A percentile compares a stretch with the other conserved stretches of the same genome.
These are phyloP conservation scores for Taiozyma sp. DNA, from an alignment of 1,139 yeast genomes.

Conservation along the genomic window DNA sequence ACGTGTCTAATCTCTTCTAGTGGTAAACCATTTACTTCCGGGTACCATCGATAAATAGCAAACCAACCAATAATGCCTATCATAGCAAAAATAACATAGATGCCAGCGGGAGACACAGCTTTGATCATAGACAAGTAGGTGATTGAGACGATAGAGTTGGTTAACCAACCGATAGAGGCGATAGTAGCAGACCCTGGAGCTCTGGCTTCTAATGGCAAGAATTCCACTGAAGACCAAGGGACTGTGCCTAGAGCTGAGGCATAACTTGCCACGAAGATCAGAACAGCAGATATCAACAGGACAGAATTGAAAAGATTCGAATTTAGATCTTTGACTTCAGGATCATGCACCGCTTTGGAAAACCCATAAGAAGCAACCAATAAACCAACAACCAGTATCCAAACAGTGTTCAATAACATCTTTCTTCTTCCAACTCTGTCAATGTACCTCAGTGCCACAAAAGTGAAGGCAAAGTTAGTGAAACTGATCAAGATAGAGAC, in stretches of 20 bases:
- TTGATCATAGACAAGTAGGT: conserved; percentile 33
- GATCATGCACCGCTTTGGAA: neutral
- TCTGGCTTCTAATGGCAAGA: conserved; percentile 38
- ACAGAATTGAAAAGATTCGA: conserved; percentile 5
- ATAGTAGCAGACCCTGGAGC: conserved; percentile 40
- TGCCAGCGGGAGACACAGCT: conserved; percentile 26
- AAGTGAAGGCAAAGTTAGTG: conserved; percentile 61
- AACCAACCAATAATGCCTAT: conserved; percentile 36
- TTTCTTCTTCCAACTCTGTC: conserved; percentile 61
- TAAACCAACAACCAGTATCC: conserved; percentile 36
- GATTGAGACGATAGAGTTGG: conserved; percentile 35
- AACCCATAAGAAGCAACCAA: conserved; percentile 18
- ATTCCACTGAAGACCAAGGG: conserved; percentile 45
- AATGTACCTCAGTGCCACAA: conserved; percentile 50
- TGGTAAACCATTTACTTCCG: conserved; percentile 42
- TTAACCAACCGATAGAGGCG: conserved; percentile 39
- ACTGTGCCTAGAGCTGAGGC: conserved; percentile 42
- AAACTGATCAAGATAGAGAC: conserved; percentile 63
- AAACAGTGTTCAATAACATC: conserved; percentile 46
- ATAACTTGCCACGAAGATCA: conserved; percentile 38
- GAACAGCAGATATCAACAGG: conserved; percentile 29
- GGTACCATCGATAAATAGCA: conserved; percentile 37
- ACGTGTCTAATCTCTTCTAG: conserved; percentile 38
- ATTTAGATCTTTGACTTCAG: neutral
- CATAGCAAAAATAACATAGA: conserved; percentile 34